Conservation (phyloP, 163 green algal genomes). For the Scenedesmus sp. region DNA sequence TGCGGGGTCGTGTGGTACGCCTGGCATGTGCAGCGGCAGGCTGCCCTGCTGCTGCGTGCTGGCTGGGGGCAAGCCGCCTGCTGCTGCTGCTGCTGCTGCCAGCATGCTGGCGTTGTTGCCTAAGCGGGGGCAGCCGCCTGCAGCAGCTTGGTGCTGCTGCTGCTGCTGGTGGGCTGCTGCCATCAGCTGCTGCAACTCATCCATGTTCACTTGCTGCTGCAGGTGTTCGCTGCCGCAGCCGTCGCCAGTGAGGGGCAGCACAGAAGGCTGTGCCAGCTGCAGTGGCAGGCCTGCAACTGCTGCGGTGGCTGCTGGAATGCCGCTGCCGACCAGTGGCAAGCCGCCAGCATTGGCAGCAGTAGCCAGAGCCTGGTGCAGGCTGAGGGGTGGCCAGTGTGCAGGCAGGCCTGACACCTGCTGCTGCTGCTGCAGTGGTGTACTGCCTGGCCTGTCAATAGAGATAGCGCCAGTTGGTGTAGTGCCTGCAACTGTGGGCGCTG, state of each 20-base stretch:
- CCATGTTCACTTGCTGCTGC: not conserved
- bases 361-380: conserved; percentile 15
- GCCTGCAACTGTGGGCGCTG: conserved; percentile 1
- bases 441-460: not conserved
- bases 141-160: not conserved
- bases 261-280: not conserved
- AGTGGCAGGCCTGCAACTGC: conserved; percentile 9
- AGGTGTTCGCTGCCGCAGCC: not conserved
- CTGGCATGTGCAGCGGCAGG: conserved; percentile 4
- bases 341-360: not conserved
- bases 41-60: conserved; percentile 30
- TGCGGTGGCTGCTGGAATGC: conserved; percentile 5
- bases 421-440: conserved; percentile 7
- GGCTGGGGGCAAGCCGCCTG: not conserved
- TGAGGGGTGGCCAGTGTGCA: conserved; percentile 41
- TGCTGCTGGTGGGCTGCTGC: conserved; percentile 8
- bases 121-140: not conserved
- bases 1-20: not conserved
- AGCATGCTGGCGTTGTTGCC: not conserved
- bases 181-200: conserved; percentile 22
- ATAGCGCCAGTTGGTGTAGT: not conserved
- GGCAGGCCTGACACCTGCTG: not conserved
- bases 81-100: conserved; percentile 16
- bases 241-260: not conserved
- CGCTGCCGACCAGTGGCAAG: not conserved